Conservation (phyloP, 2,329 filamentous ascomycete genomes). For the Podosphaera aphanis region DNA sequence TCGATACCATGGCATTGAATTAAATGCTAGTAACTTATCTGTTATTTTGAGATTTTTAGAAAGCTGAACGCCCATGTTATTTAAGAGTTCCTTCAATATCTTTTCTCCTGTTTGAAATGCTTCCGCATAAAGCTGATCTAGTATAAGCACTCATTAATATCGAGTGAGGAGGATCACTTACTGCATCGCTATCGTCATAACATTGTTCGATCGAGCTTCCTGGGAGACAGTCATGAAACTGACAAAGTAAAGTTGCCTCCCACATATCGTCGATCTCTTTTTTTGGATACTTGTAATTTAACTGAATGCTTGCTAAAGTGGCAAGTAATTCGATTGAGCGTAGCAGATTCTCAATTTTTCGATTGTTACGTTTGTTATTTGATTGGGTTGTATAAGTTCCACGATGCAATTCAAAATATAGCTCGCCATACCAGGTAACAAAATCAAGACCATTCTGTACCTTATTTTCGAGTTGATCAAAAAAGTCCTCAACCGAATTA, state of each 20-base stretch:
- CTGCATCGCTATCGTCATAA: slow-evolving; percentile 80
- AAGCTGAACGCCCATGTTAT: slow-evolving; percentile 38
- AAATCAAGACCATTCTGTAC: slow-evolving; percentile 36
- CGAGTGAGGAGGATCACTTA: slow-evolving; percentile 15
- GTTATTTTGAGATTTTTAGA: slow-evolving; percentile 19
- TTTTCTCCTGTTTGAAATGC: slow-evolving; percentile 57
- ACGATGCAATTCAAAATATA: slow-evolving; percentile 93
- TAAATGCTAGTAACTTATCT: slow-evolving; percentile 40
- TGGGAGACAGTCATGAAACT: slow-evolving; percentile 93
- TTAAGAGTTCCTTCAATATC: slow-evolving; percentile 45
- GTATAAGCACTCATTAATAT: slow-evolving; percentile 4
- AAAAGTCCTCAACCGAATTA: slow-evolving; percentile 81
- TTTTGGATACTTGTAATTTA: slow-evolving; percentile 73
- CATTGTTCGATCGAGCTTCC: slow-evolving; percentile 95
- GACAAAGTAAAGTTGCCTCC: slow-evolving; percentile 75
- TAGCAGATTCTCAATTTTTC: slow-evolving; percentile 62
- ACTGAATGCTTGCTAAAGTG: slow-evolving; percentile 55
- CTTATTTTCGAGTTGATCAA: slow-evolving; percentile 63
- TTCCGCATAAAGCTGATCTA: slow-evolving; percentile 47
- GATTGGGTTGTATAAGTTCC: slow-evolving; percentile 94
- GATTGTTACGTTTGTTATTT: slow-evolving; percentile 91
- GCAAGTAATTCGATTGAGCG: slow-evolving; percentile 74
- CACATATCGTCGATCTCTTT: slow-evolving; percentile 88
- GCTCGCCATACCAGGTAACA: slow-evolving; percentile 90
- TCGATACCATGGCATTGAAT: slow-evolving; percentile 71